phyloP scores from a whole-genome alignment of 352 stramenopile species.

The Phytophthora capsici region DNA sequence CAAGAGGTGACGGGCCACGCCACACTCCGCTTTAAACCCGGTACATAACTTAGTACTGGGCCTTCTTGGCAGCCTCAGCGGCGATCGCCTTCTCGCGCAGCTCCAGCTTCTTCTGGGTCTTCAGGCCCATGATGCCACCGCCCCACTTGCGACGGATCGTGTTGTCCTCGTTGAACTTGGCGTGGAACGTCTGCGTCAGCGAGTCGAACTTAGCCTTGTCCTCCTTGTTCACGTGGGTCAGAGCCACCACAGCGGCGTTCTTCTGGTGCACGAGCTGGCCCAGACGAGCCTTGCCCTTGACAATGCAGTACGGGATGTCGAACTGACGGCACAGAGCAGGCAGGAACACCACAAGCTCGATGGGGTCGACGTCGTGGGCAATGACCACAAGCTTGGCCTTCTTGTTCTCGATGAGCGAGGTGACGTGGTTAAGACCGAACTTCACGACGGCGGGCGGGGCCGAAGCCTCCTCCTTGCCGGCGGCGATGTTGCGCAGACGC shows the following conservation, averaged over 20 bases:
- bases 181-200: slow-evolving; percentile 92
- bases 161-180: slow-evolving; percentile 98
- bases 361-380: slow-evolving; percentile 98
- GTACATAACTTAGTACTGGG: slow-evolving; percentile 88
- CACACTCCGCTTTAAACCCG: slow-evolving; percentile 9
- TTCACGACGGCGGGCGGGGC: slow-evolving; percentile 95
- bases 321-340: slow-evolving; percentile 99
- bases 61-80: slow-evolving; percentile 99
- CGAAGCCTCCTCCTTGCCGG: slow-evolving; percentile 92
- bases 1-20: slow-evolving; percentile 13
- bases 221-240: slow-evolving; percentile 98
- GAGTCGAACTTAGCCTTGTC: slow-evolving; percentile 97
- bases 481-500: slow-evolving; percentile 96
- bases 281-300: slow-evolving; percentile 99
- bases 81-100: slow-evolving; percentile 97
- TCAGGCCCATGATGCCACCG: slow-evolving; percentile 99
- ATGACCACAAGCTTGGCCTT: slow-evolving; percentile 99
- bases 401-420: slow-evolving; percentile 99
- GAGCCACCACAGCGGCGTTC: slow-evolving; percentile 94
- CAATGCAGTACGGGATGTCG: slow-evolving; percentile 99
- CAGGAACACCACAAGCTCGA: slow-evolving; percentile 98
- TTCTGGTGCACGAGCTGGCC: slow-evolving; percentile 99
- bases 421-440: slow-evolving; percentile 99
- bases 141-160: slow-evolving; percentile 96
- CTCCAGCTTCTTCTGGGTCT: slow-evolving; percentile 99